Evolutionary conservation across 140 eudicot species (phyloP), one percentile per base, ranked within the genome.

Genomic region (Erigeron philadelphicus): DNA sequence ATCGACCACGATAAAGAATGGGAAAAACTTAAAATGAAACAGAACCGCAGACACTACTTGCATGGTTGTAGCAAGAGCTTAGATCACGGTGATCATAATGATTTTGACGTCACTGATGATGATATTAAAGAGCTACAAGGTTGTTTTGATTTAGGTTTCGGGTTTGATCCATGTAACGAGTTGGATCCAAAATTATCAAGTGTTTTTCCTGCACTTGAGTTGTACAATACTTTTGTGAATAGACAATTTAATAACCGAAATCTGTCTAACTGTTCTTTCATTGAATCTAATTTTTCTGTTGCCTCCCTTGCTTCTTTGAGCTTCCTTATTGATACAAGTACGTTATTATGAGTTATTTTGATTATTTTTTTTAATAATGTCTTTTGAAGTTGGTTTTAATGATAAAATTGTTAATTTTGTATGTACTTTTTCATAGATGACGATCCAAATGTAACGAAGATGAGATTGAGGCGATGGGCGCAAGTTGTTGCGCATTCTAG

Each of bases 81-180:
- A 4, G 74, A 82, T 11, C 25, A 21, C 25, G 38, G 38, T 31
- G 38, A 31, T 60, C 73, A 3, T 2, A 13, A 57, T 2, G 64
- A 38, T 1, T 9, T 7, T 13, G 87, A 79, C 64, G 82, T 83
- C 46, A 86, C 95, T 2, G 88, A 78, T 40, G 88, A 84, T 4
- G 96, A 89, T 17, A 56, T 89, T 53, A 83, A 82, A 4, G 96
- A 89, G 71, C 86, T 89, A 7, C 69, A 62, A 35, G 95, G 81
- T 11, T 89, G 88, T 54, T 67, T 89, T n/a, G 96, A 86, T 19
- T 56, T 86, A 9, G 96, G 96, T 2, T 89, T 89, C 8, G 80
- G 82, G 12, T 80, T 88, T 49, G 83, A 86, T 68, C 71, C 85
- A 21, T 41, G 77, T 10, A 75, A 76, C 1, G 73, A 77, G 1